Base-by-base conservation (phyloP, 2,329 filamentous ascomycete species). In the Claviceps fusiformis region DNA sequence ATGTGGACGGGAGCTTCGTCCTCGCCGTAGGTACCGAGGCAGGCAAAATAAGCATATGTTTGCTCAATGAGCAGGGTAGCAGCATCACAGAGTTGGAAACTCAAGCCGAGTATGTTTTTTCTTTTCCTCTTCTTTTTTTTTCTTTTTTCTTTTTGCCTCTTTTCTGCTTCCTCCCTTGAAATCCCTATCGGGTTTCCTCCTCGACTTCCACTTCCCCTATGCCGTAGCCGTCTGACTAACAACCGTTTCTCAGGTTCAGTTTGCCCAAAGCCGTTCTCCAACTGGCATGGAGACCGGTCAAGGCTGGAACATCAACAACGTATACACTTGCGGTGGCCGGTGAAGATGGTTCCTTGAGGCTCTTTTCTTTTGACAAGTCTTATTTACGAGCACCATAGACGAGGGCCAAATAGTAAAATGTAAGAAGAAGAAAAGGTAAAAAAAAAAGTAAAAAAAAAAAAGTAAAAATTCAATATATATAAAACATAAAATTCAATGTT, bases 231-330 rank as follows among this genome's bases (percentile, higher is more conserved):
- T 41, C 5, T 8, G 48, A 13, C 62, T 65, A 48, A 67, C 56
- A 31, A 29, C 6, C 4, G 3, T 5, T 17, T 50, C 11, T 3
- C 54, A 70, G 68, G 39, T 59, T 67, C 44, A 61, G 57, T 50
- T 77, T 86, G 1, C 82, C 84, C 29, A 86, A 79, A 64, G 70
- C 83, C 2, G 77, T 89, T 27, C 76, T 81, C 29, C 83, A 86
- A 64, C 71, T 91, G 41, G 75, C 83, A 8, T 91, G 87, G 87
- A 77, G 82, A 58, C 86, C 85, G 5, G 59, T 61, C 1, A 49
- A 52, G n/a, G 59, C 65, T 33, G 64, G 67, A 13, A 58, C 66
- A 19, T 65, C 62, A 46, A 57, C 59, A 24, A 52, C 57, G 43
- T 62, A 63, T 44, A 71, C 77, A 59, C 63, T 82, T 31, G 79